phyloP scores from a whole-genome alignment of 192 early-diverging fungal genomes.

The Lunasporangiospora selenospora region DNA sequence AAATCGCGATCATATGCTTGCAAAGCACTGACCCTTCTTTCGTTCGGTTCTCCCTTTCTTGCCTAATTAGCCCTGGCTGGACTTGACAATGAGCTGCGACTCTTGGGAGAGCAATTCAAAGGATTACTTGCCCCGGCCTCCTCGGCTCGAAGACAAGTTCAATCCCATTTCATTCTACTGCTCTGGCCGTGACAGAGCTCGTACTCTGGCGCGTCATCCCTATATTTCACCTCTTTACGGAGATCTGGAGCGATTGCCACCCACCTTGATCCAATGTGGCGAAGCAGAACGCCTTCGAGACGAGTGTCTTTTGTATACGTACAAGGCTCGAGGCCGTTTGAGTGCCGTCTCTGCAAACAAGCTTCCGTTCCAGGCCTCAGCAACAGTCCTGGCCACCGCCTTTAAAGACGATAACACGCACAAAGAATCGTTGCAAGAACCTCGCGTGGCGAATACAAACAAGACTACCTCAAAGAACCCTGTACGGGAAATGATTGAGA shows the following conservation, averaged over 20 bases:
- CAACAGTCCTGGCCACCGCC: background rate
- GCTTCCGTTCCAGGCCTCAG: slow-evolving; percentile 7
- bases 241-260: slow-evolving; percentile 53
- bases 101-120: slow-evolving; percentile 52
- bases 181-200: slow-evolving; percentile 24
- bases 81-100: slow-evolving; percentile 58
- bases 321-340: slow-evolving; percentile 40
- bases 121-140: slow-evolving; percentile 47
- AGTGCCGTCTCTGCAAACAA: background rate
- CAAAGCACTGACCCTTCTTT: slow-evolving; percentile 4
- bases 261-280: slow-evolving; percentile 60
- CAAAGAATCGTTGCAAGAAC: no score
- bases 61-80: slow-evolving; percentile 58
- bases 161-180: slow-evolving; percentile 56
- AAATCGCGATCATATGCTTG: no score
- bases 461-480: no score
- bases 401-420: background rate
- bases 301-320: slow-evolving; percentile 49
- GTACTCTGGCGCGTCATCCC: slow-evolving; percentile 49
- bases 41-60: background rate
- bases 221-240: slow-evolving; percentile 63
- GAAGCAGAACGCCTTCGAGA: slow-evolving; percentile 54
- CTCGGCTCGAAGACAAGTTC: slow-evolving; percentile 35
- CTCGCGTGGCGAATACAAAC: no score
- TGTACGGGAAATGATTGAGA: no score